A percentile compares a stretch with the other conserved stretches of the same genome.
These are phyloP conservation scores for Candida frijolesensis DNA, from an alignment of 1,139 yeast species.

Conservation along the genomic window DNA sequence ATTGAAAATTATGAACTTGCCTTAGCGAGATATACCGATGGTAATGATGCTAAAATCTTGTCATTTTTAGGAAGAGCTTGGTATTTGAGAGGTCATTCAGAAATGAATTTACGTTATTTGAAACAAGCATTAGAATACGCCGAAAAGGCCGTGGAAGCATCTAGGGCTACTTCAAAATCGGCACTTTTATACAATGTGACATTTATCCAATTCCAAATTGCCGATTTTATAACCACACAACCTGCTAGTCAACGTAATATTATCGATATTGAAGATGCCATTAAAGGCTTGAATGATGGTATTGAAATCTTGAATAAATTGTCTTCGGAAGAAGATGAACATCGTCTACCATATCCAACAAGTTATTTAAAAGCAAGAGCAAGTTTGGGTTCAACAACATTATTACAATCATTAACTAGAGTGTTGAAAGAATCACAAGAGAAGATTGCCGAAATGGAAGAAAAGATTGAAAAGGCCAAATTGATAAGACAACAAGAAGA, in stretches of 20 bases:
- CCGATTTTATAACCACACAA: conserved; percentile 74
- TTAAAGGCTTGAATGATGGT: conserved; percentile 63
- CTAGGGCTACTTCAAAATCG: conserved; percentile 38
- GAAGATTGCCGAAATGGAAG: conserved; percentile 58
- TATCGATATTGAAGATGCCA: conserved; percentile 61
- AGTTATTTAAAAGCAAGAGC: conserved; percentile 85
- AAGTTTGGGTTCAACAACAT: conserved; percentile 75
- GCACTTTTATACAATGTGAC: conserved; percentile 78
- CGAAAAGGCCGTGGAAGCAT: conserved; percentile 52
- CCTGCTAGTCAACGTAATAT: conserved; percentile 61
- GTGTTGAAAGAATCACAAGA: conserved; percentile 73
- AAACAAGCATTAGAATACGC: conserved; percentile 66
- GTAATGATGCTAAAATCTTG: conserved; percentile 64
- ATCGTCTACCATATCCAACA: conserved; percentile 72
- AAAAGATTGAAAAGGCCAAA: conserved; percentile 74
- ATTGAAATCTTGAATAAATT: conserved; percentile 61
- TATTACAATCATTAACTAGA: conserved; percentile 69
- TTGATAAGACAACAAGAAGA: conserved; percentile 56
- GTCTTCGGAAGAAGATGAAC: conserved; percentile 51
- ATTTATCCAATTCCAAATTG: conserved; percentile 81
- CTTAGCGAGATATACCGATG: conserved; percentile 62
- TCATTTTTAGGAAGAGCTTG: conserved; percentile 87
- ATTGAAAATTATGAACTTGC: conserved; percentile 89
- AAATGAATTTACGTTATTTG: conserved; percentile 62
- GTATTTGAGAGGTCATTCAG: conserved; percentile 78